phyloP scores from a whole-genome alignment of 225 moss, liverwort and hornwort genomes.

The Pleurozium schreberi region DNA sequence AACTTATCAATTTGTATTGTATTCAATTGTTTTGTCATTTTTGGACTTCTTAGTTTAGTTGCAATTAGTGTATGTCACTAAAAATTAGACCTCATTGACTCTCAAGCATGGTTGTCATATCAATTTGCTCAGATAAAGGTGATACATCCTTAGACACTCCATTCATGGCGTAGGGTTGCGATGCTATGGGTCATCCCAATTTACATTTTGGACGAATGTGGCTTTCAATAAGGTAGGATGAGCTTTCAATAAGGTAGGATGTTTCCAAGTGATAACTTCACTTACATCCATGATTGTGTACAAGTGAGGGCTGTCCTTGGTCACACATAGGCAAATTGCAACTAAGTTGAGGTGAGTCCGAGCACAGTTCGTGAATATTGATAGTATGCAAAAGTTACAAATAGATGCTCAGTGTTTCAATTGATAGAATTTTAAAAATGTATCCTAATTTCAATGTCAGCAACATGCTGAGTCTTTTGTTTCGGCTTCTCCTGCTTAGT shows the following conservation, averaged over 20 bases:
- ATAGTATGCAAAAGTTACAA: neutral
- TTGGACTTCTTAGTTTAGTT: neutral
- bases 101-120: neutral
- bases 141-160: neutral
- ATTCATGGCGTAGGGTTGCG: neutral
- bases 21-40: neutral
- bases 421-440: neutral
- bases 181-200: neutral
- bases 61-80: neutral
- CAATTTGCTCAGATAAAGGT: neutral
- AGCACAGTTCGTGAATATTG: no score
- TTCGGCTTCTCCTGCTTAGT: conserved; percentile 40
- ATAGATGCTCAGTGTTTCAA: neutral
- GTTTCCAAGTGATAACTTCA: neutral
- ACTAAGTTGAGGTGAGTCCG: neutral
- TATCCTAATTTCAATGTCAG: neutral
- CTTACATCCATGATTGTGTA: no score
- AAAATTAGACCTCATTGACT: neutral
- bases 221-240: neutral
- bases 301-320: neutral
- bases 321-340: neutral
- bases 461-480: conserved; percentile 47
- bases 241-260: neutral
- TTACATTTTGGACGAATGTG: no score
- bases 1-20: no score